A percentile compares a stretch with the other conserved stretches of the same genome.
phyloP scores from a whole-genome alignment of 768 basidiomycete species.

The Chalciporus sphaerocephalus region DNA sequence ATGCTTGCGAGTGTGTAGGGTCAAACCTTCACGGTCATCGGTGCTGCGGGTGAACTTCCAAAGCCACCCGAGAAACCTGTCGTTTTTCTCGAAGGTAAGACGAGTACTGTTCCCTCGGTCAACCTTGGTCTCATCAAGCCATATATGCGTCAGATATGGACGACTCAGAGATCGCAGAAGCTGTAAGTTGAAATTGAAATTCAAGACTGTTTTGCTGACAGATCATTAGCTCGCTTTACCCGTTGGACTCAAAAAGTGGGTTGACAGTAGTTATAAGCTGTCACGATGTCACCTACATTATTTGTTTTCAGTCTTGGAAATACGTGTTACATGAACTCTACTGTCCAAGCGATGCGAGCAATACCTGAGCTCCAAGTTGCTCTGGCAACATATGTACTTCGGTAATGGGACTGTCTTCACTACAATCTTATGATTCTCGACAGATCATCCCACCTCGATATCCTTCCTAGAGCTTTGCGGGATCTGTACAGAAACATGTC shows the following conservation, averaged over 20 bases:
- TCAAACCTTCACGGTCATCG: slow-evolving; percentile 90
- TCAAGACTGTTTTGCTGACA: neutral
- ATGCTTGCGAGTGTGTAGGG: slow-evolving; percentile 45
- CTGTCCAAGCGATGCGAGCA: slow-evolving; percentile 87
- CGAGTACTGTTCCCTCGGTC: neutral
- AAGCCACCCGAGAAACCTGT: slow-evolving; percentile 76
- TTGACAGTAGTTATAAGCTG: neutral
- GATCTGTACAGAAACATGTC: slow-evolving; percentile 72
- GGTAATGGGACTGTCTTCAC: neutral
- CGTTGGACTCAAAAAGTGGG: slow-evolving; percentile 75
- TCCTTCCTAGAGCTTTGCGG: slow-evolving; percentile 50
- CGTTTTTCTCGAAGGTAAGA: slow-evolving; percentile 80
- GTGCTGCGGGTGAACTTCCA: slow-evolving; percentile 87
- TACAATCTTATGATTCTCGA: neutral
- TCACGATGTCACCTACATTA: slow-evolving; percentile 1
- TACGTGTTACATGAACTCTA: slow-evolving; percentile 97
- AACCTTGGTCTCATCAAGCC: slow-evolving; percentile 12
- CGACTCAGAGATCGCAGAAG: slow-evolving; percentile 73
- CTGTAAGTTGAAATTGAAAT: slow-evolving; percentile 43
- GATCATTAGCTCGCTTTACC: slow-evolving; percentile 63
- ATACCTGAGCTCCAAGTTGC: slow-evolving; percentile 85
- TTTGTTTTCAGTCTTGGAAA: slow-evolving; percentile 62
- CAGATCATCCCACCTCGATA: slow-evolving; percentile 38
- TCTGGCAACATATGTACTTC: slow-evolving; percentile 50
- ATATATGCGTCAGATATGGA: slow-evolving; percentile 64